A percentile compares a stretch with the other conserved stretches of the same genome.
phyloP scores from a whole-genome alignment of 768 basidiomycete genomes.

The Serendipita vermifera region DNA sequence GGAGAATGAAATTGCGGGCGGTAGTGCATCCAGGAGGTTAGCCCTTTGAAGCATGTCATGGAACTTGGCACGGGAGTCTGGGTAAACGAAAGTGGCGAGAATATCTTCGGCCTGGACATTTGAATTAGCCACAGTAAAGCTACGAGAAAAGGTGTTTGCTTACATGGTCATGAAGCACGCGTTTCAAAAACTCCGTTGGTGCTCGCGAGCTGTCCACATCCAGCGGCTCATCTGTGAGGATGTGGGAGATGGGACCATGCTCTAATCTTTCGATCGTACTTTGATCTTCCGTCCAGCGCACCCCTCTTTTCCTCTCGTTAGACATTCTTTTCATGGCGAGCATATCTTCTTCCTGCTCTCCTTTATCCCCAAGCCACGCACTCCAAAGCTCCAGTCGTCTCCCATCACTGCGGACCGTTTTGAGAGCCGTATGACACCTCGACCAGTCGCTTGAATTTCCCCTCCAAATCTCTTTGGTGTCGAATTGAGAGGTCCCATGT shows the following conservation, averaged over 20 bases:
- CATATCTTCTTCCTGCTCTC: conserved; percentile 1
- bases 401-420: neutral
- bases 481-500: neutral
- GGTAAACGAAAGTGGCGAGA: neutral
- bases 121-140: neutral
- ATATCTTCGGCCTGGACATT: conserved; percentile 4
- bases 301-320: neutral
- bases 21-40: neutral
- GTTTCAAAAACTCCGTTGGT: neutral
- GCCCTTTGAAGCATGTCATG: conserved; percentile 8
- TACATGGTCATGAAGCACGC: neutral
- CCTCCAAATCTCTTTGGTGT: neutral
- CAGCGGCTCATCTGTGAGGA: neutral
- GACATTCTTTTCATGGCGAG: neutral
- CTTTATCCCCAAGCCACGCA: neutral
- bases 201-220: conserved; percentile 4
- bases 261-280: neutral
- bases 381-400: neutral
- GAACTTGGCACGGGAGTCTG: conserved; percentile 9
- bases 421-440: neutral
- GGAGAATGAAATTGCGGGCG: neutral
- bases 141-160: neutral
- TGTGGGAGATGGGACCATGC: neutral
- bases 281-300: neutral
- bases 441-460: neutral